phyloP scores from a whole-genome alignment of 1,284 basidiomycete genomes.

The Waitea zeae region DNA sequence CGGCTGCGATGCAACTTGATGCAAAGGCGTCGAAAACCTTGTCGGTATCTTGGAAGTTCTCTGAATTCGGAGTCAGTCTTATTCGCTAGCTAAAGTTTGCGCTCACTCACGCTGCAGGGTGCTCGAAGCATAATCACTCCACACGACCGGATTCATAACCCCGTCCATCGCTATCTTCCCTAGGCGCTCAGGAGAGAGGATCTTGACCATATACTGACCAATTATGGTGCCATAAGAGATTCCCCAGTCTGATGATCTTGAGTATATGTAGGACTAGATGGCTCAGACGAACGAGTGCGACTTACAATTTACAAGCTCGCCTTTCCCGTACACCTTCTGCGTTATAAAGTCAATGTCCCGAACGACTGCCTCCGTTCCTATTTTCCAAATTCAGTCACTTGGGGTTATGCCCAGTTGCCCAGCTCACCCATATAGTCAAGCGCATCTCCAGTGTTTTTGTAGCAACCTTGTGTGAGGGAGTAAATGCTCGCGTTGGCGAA shows the following conservation, averaged over 20 bases:
- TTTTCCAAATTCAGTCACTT: background rate
- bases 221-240: constrained; percentile 4
- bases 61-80: background rate
- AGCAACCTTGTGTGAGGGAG: background rate
- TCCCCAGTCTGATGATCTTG: background rate
- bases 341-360: constrained; percentile 1
- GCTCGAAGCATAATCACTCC: background rate
- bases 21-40: constrained; percentile 2
- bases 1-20: background rate
- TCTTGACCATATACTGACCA: constrained; percentile 3
- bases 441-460: background rate
- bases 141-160: constrained; percentile 1
- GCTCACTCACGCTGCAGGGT: background rate
- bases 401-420: too few relatives aligned
- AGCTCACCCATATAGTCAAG: background rate
- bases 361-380: constrained; percentile 2
- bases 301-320: constrained; percentile 1
- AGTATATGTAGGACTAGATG: background rate
- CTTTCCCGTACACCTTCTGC: constrained; percentile 1
- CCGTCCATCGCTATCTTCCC: constrained; percentile 3
- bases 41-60: constrained; percentile 2
- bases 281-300: background rate
- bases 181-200: constrained; percentile 1
- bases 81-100: background rate
- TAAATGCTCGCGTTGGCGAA: background rate